These are phyloP conservation scores for Geosmithia flava DNA, from an alignment of 2,329 filamentous ascomycete species.

Conservation along the genomic window DNA sequence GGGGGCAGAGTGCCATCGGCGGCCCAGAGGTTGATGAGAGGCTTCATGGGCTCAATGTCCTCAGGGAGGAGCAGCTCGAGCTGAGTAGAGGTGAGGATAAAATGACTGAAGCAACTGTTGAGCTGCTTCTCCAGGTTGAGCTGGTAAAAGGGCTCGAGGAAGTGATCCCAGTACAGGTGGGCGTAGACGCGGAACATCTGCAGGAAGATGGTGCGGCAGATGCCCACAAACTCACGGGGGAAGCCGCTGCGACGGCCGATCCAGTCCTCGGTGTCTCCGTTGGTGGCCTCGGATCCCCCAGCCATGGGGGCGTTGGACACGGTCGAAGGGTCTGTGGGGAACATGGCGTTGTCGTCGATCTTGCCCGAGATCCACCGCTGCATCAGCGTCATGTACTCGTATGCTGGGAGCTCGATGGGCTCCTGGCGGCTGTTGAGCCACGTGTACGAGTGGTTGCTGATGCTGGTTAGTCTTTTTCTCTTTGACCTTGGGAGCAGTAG, in stretches of 20 bases:
- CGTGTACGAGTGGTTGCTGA: constrained; percentile 74
- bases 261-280: constrained; percentile 49
- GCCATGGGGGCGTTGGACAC: constrained; percentile 49
- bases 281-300: constrained; percentile 18
- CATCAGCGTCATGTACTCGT: constrained; percentile 82
- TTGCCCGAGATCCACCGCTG: constrained; percentile 93
- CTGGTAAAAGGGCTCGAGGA: constrained; percentile 66
- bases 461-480: not conserved
- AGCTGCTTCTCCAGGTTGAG: constrained; percentile 63
- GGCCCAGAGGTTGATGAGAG: constrained; percentile 76
- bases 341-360: constrained; percentile 72
- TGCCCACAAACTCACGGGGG: constrained; percentile 68
- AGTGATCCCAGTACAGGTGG: constrained; percentile 92
- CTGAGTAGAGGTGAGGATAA: constrained; percentile 62
- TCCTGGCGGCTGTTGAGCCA: constrained; percentile 77
- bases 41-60: constrained; percentile 86
- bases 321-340: constrained; percentile 65
- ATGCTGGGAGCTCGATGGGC: constrained; percentile 76
- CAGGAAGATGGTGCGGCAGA: constrained; percentile 81
- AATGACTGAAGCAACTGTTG: constrained; percentile 74
- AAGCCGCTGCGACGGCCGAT: constrained; percentile 82
- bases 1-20: constrained; percentile 71
- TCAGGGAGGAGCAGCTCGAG: constrained; percentile 69
- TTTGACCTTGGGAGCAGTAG: not conserved
- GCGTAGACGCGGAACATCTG: constrained; percentile 96